Evolutionary conservation across 495 filamentous ascomycete species (phyloP).

Genomic region (Penicillium cataractarum): DNA sequence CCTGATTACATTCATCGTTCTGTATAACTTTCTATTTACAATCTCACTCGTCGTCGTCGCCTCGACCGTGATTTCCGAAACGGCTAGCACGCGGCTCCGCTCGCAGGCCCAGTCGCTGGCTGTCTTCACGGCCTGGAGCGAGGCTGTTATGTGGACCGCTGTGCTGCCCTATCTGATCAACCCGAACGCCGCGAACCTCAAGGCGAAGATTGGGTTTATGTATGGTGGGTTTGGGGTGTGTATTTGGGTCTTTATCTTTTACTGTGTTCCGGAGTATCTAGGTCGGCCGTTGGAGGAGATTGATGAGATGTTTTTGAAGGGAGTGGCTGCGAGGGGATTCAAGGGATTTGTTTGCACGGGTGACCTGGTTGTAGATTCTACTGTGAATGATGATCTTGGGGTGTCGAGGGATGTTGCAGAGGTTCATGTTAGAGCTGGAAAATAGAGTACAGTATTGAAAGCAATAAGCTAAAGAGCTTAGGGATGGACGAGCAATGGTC

Average conservation of each 20-base stretch:
- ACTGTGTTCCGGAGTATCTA: constrained; percentile 7
- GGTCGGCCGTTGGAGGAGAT: constrained; percentile 11
- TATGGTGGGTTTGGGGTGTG: constrained; percentile 5
- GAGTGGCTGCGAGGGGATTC: constrained; percentile 1
- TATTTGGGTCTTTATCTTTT: not conserved
- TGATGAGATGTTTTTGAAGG: constrained; percentile 11
- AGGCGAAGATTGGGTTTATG: constrained; percentile 14
- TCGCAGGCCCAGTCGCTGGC: not conserved
- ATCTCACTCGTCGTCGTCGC: not conserved
- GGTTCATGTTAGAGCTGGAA: no score
- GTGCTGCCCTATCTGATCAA: constrained; percentile 12
- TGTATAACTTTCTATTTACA: not conserved
- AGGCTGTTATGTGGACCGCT: constrained; percentile 11
- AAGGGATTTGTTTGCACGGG: not conserved
- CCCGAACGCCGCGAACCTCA: constrained; percentile 5
- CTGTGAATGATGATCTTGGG: no score
- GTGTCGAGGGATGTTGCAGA: no score
- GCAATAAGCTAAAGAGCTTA: no score
- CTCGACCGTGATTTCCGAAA: not conserved
- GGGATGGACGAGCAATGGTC: no score
- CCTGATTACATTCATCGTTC: not conserved
- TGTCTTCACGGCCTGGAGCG: not conserved
- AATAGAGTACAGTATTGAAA: no score
- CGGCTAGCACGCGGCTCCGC: not conserved
- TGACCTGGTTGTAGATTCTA: no score